Conservation (phyloP, 257 asterid genomes). For the Penstemon newberryi region DNA sequence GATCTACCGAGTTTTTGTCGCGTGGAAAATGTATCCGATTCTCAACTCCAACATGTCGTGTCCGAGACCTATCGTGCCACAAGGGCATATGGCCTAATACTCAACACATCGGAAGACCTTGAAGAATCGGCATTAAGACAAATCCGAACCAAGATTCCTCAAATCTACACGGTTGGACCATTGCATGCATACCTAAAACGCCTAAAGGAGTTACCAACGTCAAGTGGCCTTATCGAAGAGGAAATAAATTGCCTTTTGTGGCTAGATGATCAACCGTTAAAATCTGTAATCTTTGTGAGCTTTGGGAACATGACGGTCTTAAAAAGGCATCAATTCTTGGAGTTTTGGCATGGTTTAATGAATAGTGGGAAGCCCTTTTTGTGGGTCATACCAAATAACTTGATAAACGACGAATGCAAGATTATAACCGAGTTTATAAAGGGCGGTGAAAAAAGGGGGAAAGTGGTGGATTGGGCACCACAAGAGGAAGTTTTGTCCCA, state of each 20-base stretch:
- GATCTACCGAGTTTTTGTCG: constrained; percentile 38
- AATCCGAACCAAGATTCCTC: constrained; percentile 22
- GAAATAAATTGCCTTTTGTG: constrained; percentile 33
- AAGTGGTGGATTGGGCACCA: constrained; percentile 39
- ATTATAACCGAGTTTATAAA: constrained; percentile 22
- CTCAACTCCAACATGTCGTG: constrained; percentile 19
- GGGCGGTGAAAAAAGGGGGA: constrained; percentile 30
- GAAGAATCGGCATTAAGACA: constrained; percentile 34
- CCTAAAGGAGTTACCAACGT: not conserved
- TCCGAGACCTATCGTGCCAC: constrained; percentile 26
- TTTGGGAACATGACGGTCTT: constrained; percentile 34
- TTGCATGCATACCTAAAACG: constrained; percentile 28
- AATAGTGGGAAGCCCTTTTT: constrained; percentile 36
- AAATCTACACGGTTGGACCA: constrained; percentile 40
- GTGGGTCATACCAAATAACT: constrained; percentile 31
- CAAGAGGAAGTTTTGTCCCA: constrained; percentile 36
- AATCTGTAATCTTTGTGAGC: constrained; percentile 38
- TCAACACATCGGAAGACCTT: constrained; percentile 38
- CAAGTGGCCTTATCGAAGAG: constrained; percentile 22
- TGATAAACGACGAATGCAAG: not conserved
- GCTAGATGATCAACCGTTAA: constrained; percentile 31
- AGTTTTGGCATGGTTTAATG: constrained; percentile 40
- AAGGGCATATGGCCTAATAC: constrained; percentile 32
- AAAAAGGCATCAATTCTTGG: constrained; percentile 25
- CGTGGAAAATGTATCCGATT: constrained; percentile 2